phyloP scores from a whole-genome alignment of 2,329 filamentous ascomycete species.

The Aspergillus phoenicis region DNA sequence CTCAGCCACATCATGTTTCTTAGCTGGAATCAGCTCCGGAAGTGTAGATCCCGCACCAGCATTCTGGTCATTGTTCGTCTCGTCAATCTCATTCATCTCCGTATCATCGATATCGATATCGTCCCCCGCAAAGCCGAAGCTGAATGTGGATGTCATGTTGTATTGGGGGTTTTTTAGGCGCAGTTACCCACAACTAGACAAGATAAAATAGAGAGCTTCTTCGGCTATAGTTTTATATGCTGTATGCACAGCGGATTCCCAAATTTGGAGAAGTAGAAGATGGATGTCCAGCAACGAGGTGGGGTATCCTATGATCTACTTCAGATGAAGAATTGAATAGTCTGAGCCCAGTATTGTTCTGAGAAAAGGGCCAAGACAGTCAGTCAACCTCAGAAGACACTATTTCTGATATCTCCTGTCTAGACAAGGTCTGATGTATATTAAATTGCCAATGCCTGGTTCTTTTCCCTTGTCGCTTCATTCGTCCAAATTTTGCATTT shows the following conservation, averaged over 20 bases:
- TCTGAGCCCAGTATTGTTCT: too few relatives aligned
- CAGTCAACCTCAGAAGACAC: background rate
- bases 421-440: background rate
- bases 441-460: background rate
- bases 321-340: background rate
- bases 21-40: conserved; percentile 39
- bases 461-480: background rate
- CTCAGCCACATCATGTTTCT: conserved; percentile 49
- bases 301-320: background rate
- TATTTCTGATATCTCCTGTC: background rate
- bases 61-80: conserved; percentile 12
- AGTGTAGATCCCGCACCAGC: conserved; percentile 22
- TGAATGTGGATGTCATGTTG: conserved; percentile 45
- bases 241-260: too few relatives aligned
- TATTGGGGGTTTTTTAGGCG: background rate
- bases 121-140: conserved; percentile 62
- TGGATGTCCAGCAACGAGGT: background rate
- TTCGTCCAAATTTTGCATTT: conserved; percentile 12
- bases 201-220: too few relatives aligned
- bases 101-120: conserved; percentile 56
- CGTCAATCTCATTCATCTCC: conserved; percentile 27
- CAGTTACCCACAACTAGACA: background rate
- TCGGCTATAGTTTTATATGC: too few relatives aligned
- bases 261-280: background rate
- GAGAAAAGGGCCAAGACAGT: background rate